Evolutionary conservation across 805 yeast species (phyloP).

Genomic region (Starmera pachycereana): DNA sequence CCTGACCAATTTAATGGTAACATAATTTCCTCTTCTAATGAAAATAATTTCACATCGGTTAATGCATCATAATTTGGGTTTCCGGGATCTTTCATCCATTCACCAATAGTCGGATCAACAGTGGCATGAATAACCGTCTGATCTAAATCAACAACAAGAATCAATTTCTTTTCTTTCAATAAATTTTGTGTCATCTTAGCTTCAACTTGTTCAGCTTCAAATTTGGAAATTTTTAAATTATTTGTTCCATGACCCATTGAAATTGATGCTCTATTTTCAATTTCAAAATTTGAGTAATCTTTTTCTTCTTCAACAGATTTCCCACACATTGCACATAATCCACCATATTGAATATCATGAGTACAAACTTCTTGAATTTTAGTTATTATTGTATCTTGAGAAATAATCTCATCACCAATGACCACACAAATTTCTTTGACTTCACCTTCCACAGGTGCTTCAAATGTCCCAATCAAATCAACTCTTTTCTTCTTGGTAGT

Average conservation of each 20-base stretch:
- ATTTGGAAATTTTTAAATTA: conserved; percentile 71
- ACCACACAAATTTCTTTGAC: conserved; percentile 39
- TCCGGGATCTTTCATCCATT: conserved; percentile 81
- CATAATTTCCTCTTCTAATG: conserved; percentile 64
- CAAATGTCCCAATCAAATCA: conserved; percentile 67
- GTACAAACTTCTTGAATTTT: conserved; percentile 73
- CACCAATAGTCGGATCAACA: conserved; percentile 94
- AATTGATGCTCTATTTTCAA: conserved; percentile 67
- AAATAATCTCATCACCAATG: conserved; percentile 48
- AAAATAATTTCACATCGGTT: conserved; percentile 69
- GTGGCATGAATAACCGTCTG: conserved; percentile 97
- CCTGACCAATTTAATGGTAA: conserved; percentile 51
- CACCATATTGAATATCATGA: conserved; percentile 90
- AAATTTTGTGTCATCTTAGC: conserved; percentile 51
- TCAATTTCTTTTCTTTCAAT: conserved; percentile 53
- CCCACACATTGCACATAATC: conserved; percentile 91
- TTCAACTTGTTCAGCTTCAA: conserved; percentile 83
- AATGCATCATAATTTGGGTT: conserved; percentile 82
- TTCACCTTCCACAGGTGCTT: conserved; percentile 72
- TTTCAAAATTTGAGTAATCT: conserved; percentile 55
- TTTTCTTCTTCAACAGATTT: conserved; percentile 57
- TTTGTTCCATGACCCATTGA: conserved; percentile 85
- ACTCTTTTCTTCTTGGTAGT: conserved; percentile 31
- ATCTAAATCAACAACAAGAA: conserved; percentile 91
- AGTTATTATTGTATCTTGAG: conserved; percentile 37